Conservation (phyloP, 768 basidiomycete species). For the Leccinum boreale region DNA sequence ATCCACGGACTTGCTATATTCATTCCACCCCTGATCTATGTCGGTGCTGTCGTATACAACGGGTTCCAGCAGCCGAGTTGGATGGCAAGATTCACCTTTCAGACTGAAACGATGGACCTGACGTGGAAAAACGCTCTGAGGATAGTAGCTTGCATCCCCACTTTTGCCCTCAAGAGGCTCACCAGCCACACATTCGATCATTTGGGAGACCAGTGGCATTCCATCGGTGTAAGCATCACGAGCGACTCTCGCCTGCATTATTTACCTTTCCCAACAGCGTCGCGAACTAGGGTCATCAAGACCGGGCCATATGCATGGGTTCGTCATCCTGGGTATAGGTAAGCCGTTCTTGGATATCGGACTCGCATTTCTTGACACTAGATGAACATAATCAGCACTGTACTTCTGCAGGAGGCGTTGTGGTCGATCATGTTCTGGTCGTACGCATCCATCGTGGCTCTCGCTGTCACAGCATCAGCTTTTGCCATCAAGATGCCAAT, state of each 20-base stretch:
- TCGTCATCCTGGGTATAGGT: slow-evolving; percentile 34
- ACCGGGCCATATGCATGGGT: slow-evolving; percentile 33
- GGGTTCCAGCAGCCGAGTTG: slow-evolving; percentile 29
- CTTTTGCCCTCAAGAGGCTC: slow-evolving; percentile 4
- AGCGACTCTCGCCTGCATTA: neutral
- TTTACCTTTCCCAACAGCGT: slow-evolving; percentile 14
- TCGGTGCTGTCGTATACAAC: slow-evolving; percentile 22
- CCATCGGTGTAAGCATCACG: slow-evolving; percentile 18
- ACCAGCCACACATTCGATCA: neutral
- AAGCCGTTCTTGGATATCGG: neutral
- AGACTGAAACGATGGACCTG: slow-evolving; percentile 4
- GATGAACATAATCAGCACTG: slow-evolving; percentile 1
- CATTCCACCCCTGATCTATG: slow-evolving; percentile 23
- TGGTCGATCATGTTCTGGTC: slow-evolving; percentile 32
- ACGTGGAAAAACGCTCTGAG: slow-evolving; percentile 13
- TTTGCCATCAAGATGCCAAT: slow-evolving; percentile 32
- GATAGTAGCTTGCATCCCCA: slow-evolving; percentile 19
- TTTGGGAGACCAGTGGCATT: slow-evolving; percentile 29
- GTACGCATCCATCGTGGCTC: slow-evolving; percentile 22
- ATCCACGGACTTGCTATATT: slow-evolving; percentile 20
- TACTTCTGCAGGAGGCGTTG: slow-evolving; percentile 19
- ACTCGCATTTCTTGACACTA: neutral
- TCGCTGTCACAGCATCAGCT: slow-evolving; percentile 14
- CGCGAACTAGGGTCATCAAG: slow-evolving; percentile 30
- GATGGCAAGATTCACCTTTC: slow-evolving; percentile 22